Percentiles rank a stretch among this genome's conserved stretches.
Conservation (phyloP, 495 filamentous ascomycete genomes). For the Hypoxylon fragiforme region DNA sequence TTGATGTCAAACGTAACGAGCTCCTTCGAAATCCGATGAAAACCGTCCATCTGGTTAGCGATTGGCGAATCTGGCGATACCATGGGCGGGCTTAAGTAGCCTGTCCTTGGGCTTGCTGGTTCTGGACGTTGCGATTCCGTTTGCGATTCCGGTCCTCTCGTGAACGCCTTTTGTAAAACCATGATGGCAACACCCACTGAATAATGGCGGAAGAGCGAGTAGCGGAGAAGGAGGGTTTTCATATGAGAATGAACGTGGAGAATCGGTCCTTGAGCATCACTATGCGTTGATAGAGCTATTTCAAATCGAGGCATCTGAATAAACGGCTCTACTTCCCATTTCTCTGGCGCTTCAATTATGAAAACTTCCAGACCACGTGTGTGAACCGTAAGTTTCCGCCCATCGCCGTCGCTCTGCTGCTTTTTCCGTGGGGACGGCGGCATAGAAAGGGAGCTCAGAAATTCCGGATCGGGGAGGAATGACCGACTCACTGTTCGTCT, state of each 20-base stretch:
- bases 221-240: constrained; percentile 77
- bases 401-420: constrained; percentile 68
- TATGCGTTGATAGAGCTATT: constrained; percentile 78
- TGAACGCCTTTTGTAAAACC: constrained; percentile 75
- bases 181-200: constrained; percentile 79
- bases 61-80: constrained; percentile 37
- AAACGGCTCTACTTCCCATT: constrained; percentile 83
- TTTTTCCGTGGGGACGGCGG: constrained; percentile 65
- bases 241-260: constrained; percentile 84
- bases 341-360: constrained; percentile 83
- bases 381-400: constrained; percentile 79
- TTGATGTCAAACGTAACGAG: constrained; percentile 81
- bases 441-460: constrained; percentile 59
- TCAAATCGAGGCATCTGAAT: constrained; percentile 85
- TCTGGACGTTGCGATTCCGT: constrained; percentile 26
- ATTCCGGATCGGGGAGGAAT: constrained; percentile 59
- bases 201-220: constrained; percentile 94
- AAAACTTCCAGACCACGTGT: constrained; percentile 82
- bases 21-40: constrained; percentile 50
- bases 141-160: constrained; percentile 38
- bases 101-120: constrained; percentile 25
- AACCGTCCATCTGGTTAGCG: constrained; percentile 40
- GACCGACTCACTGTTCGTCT: constrained; percentile 63
- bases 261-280: constrained; percentile 81
- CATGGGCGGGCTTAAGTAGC: constrained; percentile 41